Evolutionary conservation across 371 early-diverging fungal genomes (phyloP).

Genomic region (Apophysomyces ossiformis): DNA sequence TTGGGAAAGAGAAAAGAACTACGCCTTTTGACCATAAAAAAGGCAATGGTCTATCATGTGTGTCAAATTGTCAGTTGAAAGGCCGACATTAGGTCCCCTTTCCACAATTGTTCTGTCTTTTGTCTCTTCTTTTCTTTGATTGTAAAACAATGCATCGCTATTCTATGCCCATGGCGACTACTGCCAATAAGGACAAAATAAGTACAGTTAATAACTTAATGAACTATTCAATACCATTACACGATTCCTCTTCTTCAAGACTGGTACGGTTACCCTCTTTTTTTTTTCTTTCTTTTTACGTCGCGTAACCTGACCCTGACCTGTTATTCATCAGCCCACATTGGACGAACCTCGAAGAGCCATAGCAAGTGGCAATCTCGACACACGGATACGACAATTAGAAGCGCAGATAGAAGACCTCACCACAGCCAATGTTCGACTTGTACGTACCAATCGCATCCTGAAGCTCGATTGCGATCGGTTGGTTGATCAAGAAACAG

Average conservation of each 20-base stretch:
- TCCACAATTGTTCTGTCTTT: slow-evolving; percentile 7
- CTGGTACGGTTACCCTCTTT: background rate
- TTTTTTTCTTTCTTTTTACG: background rate
- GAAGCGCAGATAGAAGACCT: slow-evolving; percentile 44
- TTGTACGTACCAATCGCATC: slow-evolving; percentile 42
- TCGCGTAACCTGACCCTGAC: background rate
- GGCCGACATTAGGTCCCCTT: slow-evolving; percentile 10
- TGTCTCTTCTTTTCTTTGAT: background rate
- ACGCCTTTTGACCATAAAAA: background rate
- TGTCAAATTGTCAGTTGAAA: slow-evolving; percentile 11
- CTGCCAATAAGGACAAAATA: slow-evolving; percentile 21
- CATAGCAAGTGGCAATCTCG: slow-evolving; percentile 33
- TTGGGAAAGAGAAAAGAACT: slow-evolving; percentile 5
- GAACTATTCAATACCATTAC: slow-evolving; percentile 35
- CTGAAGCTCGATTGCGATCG: slow-evolving; percentile 48
- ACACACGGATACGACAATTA: slow-evolving; percentile 39
- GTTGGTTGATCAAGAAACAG: slow-evolving; percentile 43
- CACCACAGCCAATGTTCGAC: slow-evolving; percentile 41
- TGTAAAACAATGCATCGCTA: slow-evolving; percentile 16
- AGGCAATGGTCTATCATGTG: slow-evolving; percentile 11
- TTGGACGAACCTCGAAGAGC: background rate
- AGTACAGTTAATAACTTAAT: slow-evolving; percentile 26
- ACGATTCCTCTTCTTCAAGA: slow-evolving; percentile 21
- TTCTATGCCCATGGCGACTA: slow-evolving; percentile 20
- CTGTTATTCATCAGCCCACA: slow-evolving; percentile 5